phyloP scores from a whole-genome alignment of 73 alveolate genomes.

The Uronychia setigera region DNA sequence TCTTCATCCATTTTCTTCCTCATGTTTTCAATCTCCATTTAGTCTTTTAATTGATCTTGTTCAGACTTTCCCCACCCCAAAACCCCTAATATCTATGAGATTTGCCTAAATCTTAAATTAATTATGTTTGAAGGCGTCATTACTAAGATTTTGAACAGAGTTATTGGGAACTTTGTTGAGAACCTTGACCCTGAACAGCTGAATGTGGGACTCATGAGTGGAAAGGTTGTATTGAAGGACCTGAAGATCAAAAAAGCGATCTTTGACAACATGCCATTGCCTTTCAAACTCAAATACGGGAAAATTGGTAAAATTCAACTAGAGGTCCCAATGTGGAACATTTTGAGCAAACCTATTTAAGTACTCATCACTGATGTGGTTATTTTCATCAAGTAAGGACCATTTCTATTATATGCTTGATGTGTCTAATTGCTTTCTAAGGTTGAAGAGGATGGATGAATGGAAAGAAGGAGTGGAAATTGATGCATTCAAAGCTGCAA shows the following conservation, averaged over 20 bases:
- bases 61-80: conserved; percentile 49
- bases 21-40: conserved; percentile 29
- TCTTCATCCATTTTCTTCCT: conserved; percentile 17
- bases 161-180: conserved; percentile 64
- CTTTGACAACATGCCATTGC: conserved; percentile 61
- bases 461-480: conserved; percentile 66
- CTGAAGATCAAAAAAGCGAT: conserved; percentile 35
- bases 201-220: conserved; percentile 48
- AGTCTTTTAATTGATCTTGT: conserved; percentile 32
- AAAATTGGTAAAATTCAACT: conserved; percentile 49
- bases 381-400: conserved; percentile 22
- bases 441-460: conserved; percentile 47
- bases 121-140: conserved; percentile 65
- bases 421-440: too few relatives aligned
- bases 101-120: neutral
- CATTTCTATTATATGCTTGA: neutral
- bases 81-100: too few relatives aligned
- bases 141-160: conserved; percentile 51
- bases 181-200: conserved; percentile 66
- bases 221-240: conserved; percentile 54
- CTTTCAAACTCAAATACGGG: conserved; percentile 65
- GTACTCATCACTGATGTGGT: conserved; percentile 58
- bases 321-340: conserved; percentile 57
- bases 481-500: conserved; percentile 30
- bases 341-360: conserved; percentile 51